Base-by-base conservation (phyloP, 805 yeast genomes). In the Candida ponderosae region DNA sequence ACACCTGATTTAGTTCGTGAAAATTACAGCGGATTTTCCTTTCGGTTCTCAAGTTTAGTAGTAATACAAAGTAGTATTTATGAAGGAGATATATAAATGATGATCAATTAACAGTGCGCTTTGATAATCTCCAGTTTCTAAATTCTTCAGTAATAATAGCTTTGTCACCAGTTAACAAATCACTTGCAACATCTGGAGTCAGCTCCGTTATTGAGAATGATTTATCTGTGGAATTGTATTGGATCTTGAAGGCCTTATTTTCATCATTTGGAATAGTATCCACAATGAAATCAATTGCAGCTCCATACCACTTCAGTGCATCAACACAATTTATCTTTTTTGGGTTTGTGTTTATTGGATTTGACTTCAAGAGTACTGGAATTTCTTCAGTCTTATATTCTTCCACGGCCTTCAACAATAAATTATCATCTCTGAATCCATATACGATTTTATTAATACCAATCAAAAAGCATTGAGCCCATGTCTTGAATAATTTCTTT, bases 381-480 rank as follows among this genome's bases (percentile, higher is more conserved):
- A 90, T 69, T 45, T 85, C 83, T 28, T 81, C 88, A 0, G 95
- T 81, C 36, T 73, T 65, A 56, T 63, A 88, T 40, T 82, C 78
- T 59, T 93, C 97, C 2, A 85, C 76, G 4, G 80, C 60, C 43
- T 71, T 65, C 38, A 90, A 61, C n/a, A 71, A 57, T 31, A 81
- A 67, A 26, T 75, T 60, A 15, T 82, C 82, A 54, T 87, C 94
- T 47, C 96, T 71, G 59, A 83, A 93, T 0, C 97, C 99, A 53
- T 85, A 85, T 4, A 84, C 71, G 5, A 90, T 70, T 40, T 74
- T 73, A n/a, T 82, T 79, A 17, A 93, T 72, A 4, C 98, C 98
- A 32, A 86, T 67, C 18, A 93, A 64, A 57, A 88, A 93, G 44
- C 95, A 82, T 62, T 88, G 97, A 3, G 95, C 86, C 99, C 99